Evolutionary conservation across 2,329 filamentous ascomycete species (phyloP), one percentile per base, ranked within the genome.

Genomic region (Lachnellula suecica): DNA sequence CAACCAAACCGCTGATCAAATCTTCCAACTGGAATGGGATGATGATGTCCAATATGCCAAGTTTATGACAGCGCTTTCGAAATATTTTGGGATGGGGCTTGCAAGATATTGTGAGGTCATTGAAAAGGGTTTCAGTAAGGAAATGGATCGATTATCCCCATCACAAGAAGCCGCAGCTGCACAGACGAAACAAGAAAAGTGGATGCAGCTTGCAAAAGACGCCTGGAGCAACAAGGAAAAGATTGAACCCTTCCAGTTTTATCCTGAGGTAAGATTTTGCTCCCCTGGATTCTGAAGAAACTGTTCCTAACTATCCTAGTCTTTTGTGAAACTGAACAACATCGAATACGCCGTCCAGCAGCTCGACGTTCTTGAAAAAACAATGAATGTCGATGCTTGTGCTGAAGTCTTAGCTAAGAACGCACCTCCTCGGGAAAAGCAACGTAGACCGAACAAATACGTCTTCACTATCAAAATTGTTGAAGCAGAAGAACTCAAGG

Each of bases 401-500:
- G 92, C 92, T 3, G 85, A 88, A 47, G 83, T 96, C 15, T 82
- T 99, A 46, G 84, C 86, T 43, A 85, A 82, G 63, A 78, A 89
- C 23, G 89, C 89, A 8, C 86, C 89, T 1, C 78, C 82, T 48
- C 84, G 84, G n/a, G 81, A 84, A 54, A 75, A 78, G 56, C 67
- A 73, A 51, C 84, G 84, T 62, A 87, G 84, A 63, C 83, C 87
- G 38, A 88, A 84, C 57, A 97, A 95, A 68, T 97, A 96, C 68
- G 92, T 97, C 50, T 99, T 99, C 72, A 97, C 94, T 1, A 92
- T 99, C 72, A 99, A 99, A 74, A 92, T 99, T 53, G 92, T 99
- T 23, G 94, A 99, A 71, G 94, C 90, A 8, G 94, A 99, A 72
- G 94, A 99, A 64, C 78, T 99, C 62, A 97, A 97, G 72, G 91